Percentiles rank a stretch among this genome's conserved stretches.
Conservation (phyloP, 2,329 filamentous ascomycete genomes). For the Scolecobasidium constrictum region DNA sequence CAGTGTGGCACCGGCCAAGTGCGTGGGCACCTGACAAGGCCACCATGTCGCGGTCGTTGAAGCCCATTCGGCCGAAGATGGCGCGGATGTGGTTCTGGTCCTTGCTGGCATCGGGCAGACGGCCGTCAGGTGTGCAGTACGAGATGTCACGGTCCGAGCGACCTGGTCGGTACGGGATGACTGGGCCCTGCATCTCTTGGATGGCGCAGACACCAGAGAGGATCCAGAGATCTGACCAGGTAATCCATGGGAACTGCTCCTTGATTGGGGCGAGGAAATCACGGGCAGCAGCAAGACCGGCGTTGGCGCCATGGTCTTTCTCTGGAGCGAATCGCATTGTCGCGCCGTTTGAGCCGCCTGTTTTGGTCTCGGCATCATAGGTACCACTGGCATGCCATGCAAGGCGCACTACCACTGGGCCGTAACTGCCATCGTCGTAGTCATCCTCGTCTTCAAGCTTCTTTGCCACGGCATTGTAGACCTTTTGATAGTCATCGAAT, state of each 20-base stretch:
- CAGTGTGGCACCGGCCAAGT: slow-evolving; percentile 78
- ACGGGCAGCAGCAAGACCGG: slow-evolving; percentile 73
- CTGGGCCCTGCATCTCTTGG: slow-evolving; percentile 89
- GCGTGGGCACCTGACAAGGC: slow-evolving; percentile 79
- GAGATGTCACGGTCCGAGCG: slow-evolving; percentile 67
- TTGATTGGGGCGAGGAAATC: slow-evolving; percentile 92
- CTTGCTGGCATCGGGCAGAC: slow-evolving; percentile 73
- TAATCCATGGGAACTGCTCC: slow-evolving; percentile 87
- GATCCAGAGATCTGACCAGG: slow-evolving; percentile 95
- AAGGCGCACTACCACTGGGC: slow-evolving; percentile 78
- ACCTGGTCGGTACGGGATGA: slow-evolving; percentile 80
- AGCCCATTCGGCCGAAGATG: slow-evolving; percentile 96
- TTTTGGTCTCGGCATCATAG: slow-evolving; percentile 68
- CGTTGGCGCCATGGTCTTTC: slow-evolving; percentile 83
- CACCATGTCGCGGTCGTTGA: slow-evolving; percentile 94
- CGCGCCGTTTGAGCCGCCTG: slow-evolving; percentile 89
- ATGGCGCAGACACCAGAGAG: slow-evolving; percentile 74
- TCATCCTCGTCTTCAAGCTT: slow-evolving; percentile 80
- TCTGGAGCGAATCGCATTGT: slow-evolving; percentile 95
- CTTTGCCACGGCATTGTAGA: slow-evolving; percentile 78
- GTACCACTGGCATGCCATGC: slow-evolving; percentile 94
- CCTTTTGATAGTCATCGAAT: slow-evolving; percentile 85
- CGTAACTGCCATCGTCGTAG: slow-evolving; percentile 94
- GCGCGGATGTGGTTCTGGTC: slow-evolving; percentile 70
- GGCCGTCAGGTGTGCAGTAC: slow-evolving; percentile 88